Evolutionary conservation across 2,329 filamentous ascomycete genomes (phyloP), one percentile per base, ranked within the genome.

Genomic region (Fusarium poae): DNA sequence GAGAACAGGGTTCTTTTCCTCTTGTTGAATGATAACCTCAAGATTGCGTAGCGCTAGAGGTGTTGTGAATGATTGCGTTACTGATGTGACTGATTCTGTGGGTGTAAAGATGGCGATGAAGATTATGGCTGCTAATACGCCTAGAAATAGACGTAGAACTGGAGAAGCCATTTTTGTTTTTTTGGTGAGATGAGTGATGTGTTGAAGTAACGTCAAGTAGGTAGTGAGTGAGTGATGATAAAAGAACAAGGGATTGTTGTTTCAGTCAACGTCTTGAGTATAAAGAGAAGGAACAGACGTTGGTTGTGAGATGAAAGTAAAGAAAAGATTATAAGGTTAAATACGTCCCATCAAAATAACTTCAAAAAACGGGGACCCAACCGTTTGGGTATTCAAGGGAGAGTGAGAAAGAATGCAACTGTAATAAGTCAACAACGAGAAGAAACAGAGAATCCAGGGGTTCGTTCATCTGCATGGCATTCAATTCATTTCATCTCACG

Each of bases 21-120:
- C 54, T 34, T 82, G 79, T 52, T 75, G 56, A 6, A 80, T 72
- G 23, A 76, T 72, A 29, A 82, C 77, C 1, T 73, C 72, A 23
- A 83, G 76, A 16, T 70, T 66, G 35, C 63, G 52, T 11, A 77
- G 52, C 9, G 68, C 54, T 20, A 37, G 23, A 10, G 64, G 60
- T 67, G 68, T 74, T 29, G 35, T 60, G 60, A 60, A 57, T 4
- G 72, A 59, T n/a, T 54, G n/a, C 8, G 69, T 54, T 20, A 58
- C 56, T 20, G 60, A 51, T n/a, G 54, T 29, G 39, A 67, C 48
- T 16, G 32, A 42, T 27, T 43, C 48, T 25, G 59, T 50, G 32
- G 67, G 67, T 32, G 64, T 57, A 18, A 71, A 64, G 42, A 71
- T 62, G 16, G 68, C 59, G 50, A 75, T 64, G 43, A 74, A 60